phyloP scores from a whole-genome alignment of 2,329 filamentous ascomycete species.

The Alternaria burnsii region DNA sequence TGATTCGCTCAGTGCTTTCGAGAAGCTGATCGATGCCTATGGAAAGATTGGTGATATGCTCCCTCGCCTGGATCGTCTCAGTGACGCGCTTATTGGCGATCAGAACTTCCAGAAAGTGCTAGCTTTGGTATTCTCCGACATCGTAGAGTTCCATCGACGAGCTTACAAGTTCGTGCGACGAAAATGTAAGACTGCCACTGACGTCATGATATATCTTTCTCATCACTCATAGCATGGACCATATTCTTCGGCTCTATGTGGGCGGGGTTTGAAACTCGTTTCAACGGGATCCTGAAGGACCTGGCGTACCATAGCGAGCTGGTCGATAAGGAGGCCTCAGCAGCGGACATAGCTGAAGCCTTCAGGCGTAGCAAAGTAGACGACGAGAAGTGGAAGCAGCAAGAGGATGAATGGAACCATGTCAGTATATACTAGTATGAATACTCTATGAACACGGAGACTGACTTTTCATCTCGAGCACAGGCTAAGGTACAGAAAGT shows the following conservation, averaged over 20 bases:
- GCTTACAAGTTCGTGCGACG: not conserved
- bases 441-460: too few species aligned
- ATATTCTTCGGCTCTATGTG: slow-evolving; percentile 8
- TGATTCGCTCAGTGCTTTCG: not conserved
- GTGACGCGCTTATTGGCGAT: not conserved
- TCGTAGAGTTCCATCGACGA: too few species aligned
- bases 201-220: too few species aligned
- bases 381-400: too few species aligned
- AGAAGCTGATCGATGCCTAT: slow-evolving; percentile 2
- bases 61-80: not conserved
- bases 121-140: not conserved
- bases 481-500: too few species aligned
- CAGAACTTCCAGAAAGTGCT: slow-evolving; percentile 3
- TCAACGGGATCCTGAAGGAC: not conserved
- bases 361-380: too few species aligned
- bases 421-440: too few species aligned
- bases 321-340: slow-evolving; percentile 34
- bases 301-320: slow-evolving; percentile 8
- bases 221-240: too few species aligned
- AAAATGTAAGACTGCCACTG: not conserved
- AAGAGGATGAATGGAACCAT: too few species aligned
- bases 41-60: slow-evolving; percentile 5
- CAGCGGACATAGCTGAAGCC: slow-evolving; percentile 29
- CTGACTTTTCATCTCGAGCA: too few species aligned
- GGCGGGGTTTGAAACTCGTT: slow-evolving; percentile 1